Evolutionary conservation across 2,329 filamentous ascomycete genomes (phyloP), one percentile per base, ranked within the genome.

Genomic region (Fulvia fulva): DNA sequence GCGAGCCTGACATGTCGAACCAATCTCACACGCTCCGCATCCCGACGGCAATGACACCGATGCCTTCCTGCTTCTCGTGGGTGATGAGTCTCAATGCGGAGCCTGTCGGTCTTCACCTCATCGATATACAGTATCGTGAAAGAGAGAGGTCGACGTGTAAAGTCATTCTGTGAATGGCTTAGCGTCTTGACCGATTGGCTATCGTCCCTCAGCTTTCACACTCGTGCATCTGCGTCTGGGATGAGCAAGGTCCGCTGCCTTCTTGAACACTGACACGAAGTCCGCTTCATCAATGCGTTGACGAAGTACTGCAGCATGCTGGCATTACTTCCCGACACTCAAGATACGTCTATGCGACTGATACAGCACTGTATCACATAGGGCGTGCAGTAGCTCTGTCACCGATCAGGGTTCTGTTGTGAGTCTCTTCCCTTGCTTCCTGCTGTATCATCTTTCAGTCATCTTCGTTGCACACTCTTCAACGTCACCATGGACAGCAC

Each of bases 401-500:
- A 34, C 30, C 21, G 21, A 22, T 34, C 49, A 47, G 16, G 55
- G 37, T 41, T 7, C 14, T 41, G 28, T 7, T 41, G 5, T n/a
- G n/a, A 41, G 8, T 41, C n/a, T n/a, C 2, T n/a, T 16, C 37
- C 19, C 37, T 41, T 41, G 12, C 19, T 41, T 41, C 37, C 37
- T 41, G n/a, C n/a, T n/a, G n/a, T n/a, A n/a, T n/a, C n/a, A n/a
- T n/a, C n/a, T n/a, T n/a, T n/a, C n/a, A n/a, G n/a, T n/a, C n/a
- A n/a, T n/a, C n/a, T n/a, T n/a, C n/a, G n/a, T n/a, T n/a, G n/a
- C n/a, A n/a, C n/a, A n/a, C n/a, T n/a, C n/a, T 12, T 19, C 44
- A 25, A 23, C 21, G 23, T 19, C 28, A 55, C 12, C 12, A 66
- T 66, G 63, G 57, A 56, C 45, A 63, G 55, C 58, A 52, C 53